A percentile compares a stretch with the other conserved stretches of the same genome.
Evolutionary conservation across 805 yeast genomes (phyloP).

Genomic region (Metschnikowia gelsemii): DNA sequence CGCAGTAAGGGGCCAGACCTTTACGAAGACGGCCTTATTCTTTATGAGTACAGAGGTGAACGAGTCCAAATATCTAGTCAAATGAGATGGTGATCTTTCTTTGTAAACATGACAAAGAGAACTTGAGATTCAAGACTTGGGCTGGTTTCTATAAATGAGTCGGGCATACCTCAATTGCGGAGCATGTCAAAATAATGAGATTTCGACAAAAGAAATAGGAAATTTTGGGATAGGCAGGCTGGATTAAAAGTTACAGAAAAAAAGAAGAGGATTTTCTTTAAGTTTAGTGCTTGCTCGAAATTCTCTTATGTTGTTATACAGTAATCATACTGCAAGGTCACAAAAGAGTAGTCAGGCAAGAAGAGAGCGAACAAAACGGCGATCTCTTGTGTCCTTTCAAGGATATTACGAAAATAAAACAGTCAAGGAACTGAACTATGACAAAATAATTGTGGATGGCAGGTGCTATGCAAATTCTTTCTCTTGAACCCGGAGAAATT

Average conservation of each 20-base stretch:
- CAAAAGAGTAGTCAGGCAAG: not conserved
- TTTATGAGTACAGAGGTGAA: not conserved
- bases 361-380: not conserved
- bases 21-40: slow-evolving; percentile 1
- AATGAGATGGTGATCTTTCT: not conserved
- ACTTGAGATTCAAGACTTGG: slow-evolving; percentile 1
- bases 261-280: not conserved
- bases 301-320: not conserved
- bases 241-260: not conserved
- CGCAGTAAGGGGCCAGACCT: slow-evolving; percentile 5
- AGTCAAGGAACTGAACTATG: too few relatives aligned
- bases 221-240: not conserved
- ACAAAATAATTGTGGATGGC: too few relatives aligned
- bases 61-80: not conserved
- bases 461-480: too few relatives aligned
- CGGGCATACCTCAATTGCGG: slow-evolving; percentile 8
- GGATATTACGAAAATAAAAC: too few relatives aligned
- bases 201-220: slow-evolving; percentile 8
- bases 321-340: slow-evolving; percentile 5
- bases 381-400: not conserved
- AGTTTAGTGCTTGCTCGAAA: not conserved
- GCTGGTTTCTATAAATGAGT: slow-evolving; percentile 5
- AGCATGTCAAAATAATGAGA: slow-evolving; percentile 9
- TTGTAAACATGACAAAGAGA: slow-evolving; percentile 7
- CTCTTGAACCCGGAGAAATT: not conserved